Base-by-base conservation (phyloP, 1,284 basidiomycete genomes). In the Amylostereum areolatum region DNA sequence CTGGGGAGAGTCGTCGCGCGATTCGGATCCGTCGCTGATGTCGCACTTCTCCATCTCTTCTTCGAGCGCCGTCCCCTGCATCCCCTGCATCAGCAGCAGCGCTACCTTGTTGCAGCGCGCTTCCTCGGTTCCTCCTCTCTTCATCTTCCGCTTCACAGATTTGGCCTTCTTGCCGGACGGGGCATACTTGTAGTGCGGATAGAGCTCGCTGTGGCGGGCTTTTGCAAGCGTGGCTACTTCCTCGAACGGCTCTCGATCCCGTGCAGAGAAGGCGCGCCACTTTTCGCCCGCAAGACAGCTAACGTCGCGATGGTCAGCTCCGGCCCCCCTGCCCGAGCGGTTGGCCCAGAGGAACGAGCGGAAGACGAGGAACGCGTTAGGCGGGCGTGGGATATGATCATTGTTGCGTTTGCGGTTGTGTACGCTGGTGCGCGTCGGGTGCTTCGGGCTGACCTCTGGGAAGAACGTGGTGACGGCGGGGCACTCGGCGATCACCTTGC, bases 321-420 rank as follows among this genome's bases (percentile, higher is more conserved):
- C 71, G 54, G 68, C 62, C n/a, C n/a, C n/a, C n/a, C n/a, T n/a
- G 45, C 55, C 59, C 25, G 50, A 56, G 48, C 66, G 66, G 33
- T 62, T 64, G 50, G 70, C 70, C 64, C 84, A 86, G 49, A 83
- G 77, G 59, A 83, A 75, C 41, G 85, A 85, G 37, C 90, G 82
- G 64, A 82, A 94, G 53, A 91, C 68, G 64, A 94, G 88, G 71
- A 92, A 94, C 4, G 88, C 81, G 59, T 94, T 94, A 43, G 85
- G 78, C 3, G 90, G 91, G 12, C 89, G 81, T 47, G 84, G 82
- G 52, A 90, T 78, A 57, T 77, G 71, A 27, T 67, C 66, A 2
- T 66, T 60, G 50, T 66, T 64, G 52, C 68, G 68, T 52, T 69
- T 72, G 54, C 70, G 70, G 3, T 67, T 65, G 51, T 73, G 74